Percentiles rank a stretch among this genome's conserved stretches.
These are phyloP conservation scores for Xylariales sp. DNA, from an alignment of 2,329 filamentous ascomycete genomes.

Conservation along the genomic window DNA sequence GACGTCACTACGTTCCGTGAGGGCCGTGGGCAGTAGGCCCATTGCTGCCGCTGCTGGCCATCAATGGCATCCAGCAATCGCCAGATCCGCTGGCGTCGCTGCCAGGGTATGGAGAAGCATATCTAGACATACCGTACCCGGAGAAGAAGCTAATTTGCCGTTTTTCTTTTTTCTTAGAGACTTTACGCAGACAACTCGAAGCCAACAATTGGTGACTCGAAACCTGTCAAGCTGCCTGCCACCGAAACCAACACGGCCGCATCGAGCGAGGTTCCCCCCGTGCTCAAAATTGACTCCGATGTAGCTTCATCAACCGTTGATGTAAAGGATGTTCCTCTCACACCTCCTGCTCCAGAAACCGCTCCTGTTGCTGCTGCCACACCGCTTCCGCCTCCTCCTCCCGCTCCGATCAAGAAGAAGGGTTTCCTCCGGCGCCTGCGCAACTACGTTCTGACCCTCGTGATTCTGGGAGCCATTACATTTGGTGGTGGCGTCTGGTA, in stretches of 20 bases:
- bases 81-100: slow-evolving; percentile 30
- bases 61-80: slow-evolving; percentile 52
- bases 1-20: slow-evolving; percentile 62
- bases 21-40: slow-evolving; percentile 52
- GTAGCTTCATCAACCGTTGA: slow-evolving; percentile 33
- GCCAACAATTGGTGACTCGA: slow-evolving; percentile 39
- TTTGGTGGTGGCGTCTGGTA: slow-evolving; percentile 91
- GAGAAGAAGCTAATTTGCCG: slow-evolving; percentile 12
- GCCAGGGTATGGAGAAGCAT: slow-evolving; percentile 31
- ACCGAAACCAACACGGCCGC: slow-evolving; percentile 48
- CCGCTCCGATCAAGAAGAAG: slow-evolving; percentile 51
- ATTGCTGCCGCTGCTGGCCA: slow-evolving; percentile 46
- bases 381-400: slow-evolving; percentile 25
- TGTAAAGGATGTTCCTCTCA: slow-evolving; percentile 32
- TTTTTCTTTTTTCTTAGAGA: slow-evolving; percentile 49
- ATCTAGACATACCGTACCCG: neutral
- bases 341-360: slow-evolving; percentile 34
- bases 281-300: slow-evolving; percentile 25
- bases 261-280: slow-evolving; percentile 35
- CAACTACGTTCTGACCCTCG: slow-evolving; percentile 70
- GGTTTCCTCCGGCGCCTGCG: slow-evolving; percentile 68
- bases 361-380: slow-evolving; percentile 19
- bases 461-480: slow-evolving; percentile 70
- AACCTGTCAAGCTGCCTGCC: slow-evolving; percentile 47
- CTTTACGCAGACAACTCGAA: slow-evolving; percentile 53